These are phyloP conservation scores for Metarhizium guizhouense DNA, from an alignment of 2,329 filamentous ascomycete species.

Conservation along the genomic window DNA sequence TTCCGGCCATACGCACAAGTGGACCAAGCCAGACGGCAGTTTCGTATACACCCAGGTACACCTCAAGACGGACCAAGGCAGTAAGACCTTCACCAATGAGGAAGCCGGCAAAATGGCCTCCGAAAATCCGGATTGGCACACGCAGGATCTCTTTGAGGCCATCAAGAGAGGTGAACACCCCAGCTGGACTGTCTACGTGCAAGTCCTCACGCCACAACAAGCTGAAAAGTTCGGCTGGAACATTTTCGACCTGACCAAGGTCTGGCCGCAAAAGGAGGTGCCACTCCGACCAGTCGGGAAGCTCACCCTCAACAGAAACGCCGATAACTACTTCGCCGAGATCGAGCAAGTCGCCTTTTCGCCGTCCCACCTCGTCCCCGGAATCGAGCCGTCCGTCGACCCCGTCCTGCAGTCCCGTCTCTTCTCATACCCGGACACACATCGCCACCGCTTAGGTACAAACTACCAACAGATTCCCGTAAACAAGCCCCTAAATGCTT, in stretches of 20 bases:
- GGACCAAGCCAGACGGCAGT: slow-evolving; percentile 54
- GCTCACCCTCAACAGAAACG: slow-evolving; percentile 53
- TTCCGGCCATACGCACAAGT: slow-evolving; percentile 59
- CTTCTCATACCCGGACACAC: slow-evolving; percentile 54
- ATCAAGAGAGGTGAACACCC: too few species aligned
- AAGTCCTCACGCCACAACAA: slow-evolving; percentile 45
- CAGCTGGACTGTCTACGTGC: slow-evolving; percentile 55
- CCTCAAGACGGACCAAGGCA: slow-evolving; percentile 21
- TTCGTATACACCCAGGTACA: slow-evolving; percentile 59
- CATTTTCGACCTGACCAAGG: slow-evolving; percentile 61
- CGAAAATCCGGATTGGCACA: too few species aligned
- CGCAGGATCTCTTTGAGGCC: too few species aligned
- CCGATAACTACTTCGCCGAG: slow-evolving; percentile 60
- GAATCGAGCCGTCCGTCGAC: too few species aligned
- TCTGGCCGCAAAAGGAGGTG: slow-evolving; percentile 56
- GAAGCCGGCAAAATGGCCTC: too few species aligned
- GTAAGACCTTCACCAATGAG: too few species aligned
- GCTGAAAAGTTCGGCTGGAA: slow-evolving; percentile 32
- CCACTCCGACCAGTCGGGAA: slow-evolving; percentile 50
- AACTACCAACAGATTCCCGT: slow-evolving; percentile 59
- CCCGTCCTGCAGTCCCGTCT: slow-evolving; percentile 46
- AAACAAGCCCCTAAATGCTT: slow-evolving; percentile 45
- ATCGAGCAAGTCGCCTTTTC: slow-evolving; percentile 37
- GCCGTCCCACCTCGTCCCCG: too few species aligned
- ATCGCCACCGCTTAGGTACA: slow-evolving; percentile 45